These are phyloP conservation scores for Leishmania gerbilli DNA, from an alignment of 208 protist species.

Conservation along the genomic window DNA sequence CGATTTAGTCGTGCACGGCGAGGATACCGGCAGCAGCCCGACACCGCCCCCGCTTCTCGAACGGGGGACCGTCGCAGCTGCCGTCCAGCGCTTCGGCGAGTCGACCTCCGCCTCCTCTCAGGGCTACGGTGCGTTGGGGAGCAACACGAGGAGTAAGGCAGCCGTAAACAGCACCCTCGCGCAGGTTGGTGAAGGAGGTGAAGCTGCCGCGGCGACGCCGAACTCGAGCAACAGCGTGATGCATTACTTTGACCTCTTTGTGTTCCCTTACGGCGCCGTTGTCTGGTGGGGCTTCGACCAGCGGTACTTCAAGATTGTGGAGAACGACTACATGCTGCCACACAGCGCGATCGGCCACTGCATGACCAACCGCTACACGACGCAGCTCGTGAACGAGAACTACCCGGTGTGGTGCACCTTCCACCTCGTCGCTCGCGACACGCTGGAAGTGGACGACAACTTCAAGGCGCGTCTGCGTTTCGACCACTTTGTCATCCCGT, in stretches of 20 bases:
- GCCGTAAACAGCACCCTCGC: too few species aligned
- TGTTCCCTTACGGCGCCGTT: conserved; percentile 77
- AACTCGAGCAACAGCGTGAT: background rate
- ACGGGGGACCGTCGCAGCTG: background rate
- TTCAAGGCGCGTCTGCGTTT: conserved; percentile 65
- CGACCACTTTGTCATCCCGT: conserved; percentile 82
- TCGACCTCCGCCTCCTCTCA: background rate
- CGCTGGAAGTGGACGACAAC: conserved; percentile 63
- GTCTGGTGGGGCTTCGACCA: conserved; percentile 86
- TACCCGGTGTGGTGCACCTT: conserved; percentile 88
- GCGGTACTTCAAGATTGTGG: conserved; percentile 79
- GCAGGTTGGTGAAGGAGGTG: conserved; percentile 13
- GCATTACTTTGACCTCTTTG: conserved; percentile 71
- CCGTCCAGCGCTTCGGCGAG: background rate
- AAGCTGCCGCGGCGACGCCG: conserved; percentile 13
- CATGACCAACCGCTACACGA: conserved; percentile 75
- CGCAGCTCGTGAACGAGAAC: conserved; percentile 70
- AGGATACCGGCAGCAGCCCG: background rate
- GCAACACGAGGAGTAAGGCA: background rate
- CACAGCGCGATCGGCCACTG: conserved; percentile 52
- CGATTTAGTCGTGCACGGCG: background rate
- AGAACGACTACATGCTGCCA: conserved; percentile 81
- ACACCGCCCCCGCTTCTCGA: conserved; percentile 5
- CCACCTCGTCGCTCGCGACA: conserved; percentile 52
- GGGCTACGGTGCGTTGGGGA: background rate